Conservation (phyloP, 176 grass and related monocot genomes). For the Microstegium vimineum region DNA sequence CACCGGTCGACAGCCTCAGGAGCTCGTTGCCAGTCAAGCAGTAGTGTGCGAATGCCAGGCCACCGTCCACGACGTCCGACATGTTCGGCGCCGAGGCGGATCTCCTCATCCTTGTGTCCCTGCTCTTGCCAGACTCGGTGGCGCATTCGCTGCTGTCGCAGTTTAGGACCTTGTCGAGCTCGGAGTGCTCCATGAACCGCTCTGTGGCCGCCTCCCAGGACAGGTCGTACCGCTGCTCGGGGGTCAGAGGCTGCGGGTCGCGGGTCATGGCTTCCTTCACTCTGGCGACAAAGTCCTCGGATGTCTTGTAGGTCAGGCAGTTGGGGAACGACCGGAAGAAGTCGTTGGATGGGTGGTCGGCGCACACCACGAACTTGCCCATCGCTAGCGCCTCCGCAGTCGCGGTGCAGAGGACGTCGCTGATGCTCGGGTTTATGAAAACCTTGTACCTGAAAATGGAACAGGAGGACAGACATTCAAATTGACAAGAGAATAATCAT, state of each 20-base stretch:
- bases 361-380: constrained; percentile 91
- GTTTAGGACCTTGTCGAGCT: constrained; percentile 71
- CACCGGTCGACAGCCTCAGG: constrained; percentile 68
- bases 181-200: constrained; percentile 81
- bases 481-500: not conserved
- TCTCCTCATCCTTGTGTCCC: constrained; percentile 42
- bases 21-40: constrained; percentile 80
- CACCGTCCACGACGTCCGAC: constrained; percentile 68
- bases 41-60: constrained; percentile 82
- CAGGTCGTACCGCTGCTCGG: constrained; percentile 67
- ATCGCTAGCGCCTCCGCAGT: constrained; percentile 81
- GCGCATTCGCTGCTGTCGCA: not conserved
- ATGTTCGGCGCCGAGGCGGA: constrained; percentile 59
- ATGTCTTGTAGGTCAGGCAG: constrained; percentile 67
- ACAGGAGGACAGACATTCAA: not conserved
- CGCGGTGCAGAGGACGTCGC: constrained; percentile 78
- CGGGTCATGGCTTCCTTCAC: constrained; percentile 86
- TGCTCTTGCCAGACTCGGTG: not conserved
- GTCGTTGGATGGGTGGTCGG: constrained; percentile 88
- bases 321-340: constrained; percentile 88
- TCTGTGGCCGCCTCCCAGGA: constrained; percentile 93
- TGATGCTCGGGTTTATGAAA: constrained; percentile 89
- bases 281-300: constrained; percentile 70
- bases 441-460: constrained; percentile 73
- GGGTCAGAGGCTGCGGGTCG: constrained; percentile 66